Evolutionary conservation across 306 rosid species (phyloP), one percentile per base, ranked within the genome.

Genomic region (Cucumis melo): DNA sequence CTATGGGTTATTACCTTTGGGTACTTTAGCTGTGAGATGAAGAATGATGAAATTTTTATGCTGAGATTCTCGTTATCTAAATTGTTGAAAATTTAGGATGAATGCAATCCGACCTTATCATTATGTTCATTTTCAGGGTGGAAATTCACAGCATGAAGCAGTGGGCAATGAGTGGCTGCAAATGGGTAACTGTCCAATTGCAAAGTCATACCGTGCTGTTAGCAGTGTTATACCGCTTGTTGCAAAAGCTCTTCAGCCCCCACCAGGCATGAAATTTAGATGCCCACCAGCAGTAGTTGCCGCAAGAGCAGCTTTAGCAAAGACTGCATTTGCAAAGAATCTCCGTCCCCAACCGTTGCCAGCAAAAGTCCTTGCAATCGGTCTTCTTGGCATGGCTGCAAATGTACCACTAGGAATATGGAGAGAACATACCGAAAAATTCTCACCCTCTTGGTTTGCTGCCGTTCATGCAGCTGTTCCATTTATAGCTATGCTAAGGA

Each of bases 391-490:
- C 46, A 94, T 94, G 98, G 97, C 98, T 23, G 97, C 92, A 57
- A 94, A 94, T 80, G 87, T 94, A 67, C 98, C 98, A 19, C 81
- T 94, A 79, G 98, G 98, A 76, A 55, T 94, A 63, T 94, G 98
- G 98, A 85, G 98, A 78, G 98, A 94, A 83, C 98, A 94, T 79
- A 94, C 98, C 1, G 64, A 94, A 82, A 94, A 94, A 82, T 94
- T 94, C 81, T 94, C 98, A 10, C 97, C 89, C 5, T 82, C 97
- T 48, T 94, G 98, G 98, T 94, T 94, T 77, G 87, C 89, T 32
- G 98, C 98, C 3, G 91, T 94, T 54, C 98, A 94, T 74, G 98
- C 97, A 8, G 98, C 98, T 68, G 98, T 94, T 80, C 98, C 98
- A 61, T 94, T 94, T 90, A 91, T 94, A 84, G 98, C 85, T n/a